Percentiles rank a stretch among this genome's conserved stretches.
Evolutionary conservation across 805 yeast species (phyloP).

Genomic region (Torulaspora maleeae): DNA sequence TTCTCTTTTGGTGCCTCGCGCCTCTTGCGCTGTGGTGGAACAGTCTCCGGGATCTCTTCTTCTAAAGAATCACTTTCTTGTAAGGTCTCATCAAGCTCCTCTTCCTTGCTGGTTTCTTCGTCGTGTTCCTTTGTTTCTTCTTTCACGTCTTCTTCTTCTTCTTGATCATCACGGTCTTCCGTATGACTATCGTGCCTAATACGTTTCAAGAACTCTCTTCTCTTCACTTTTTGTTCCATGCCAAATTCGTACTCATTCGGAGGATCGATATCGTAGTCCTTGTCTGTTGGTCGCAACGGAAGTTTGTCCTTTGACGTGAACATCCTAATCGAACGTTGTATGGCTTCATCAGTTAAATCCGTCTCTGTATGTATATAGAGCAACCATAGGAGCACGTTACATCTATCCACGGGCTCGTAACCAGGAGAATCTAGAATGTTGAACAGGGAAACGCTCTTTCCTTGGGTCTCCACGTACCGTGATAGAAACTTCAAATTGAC

Average conservation of each 20-base stretch:
- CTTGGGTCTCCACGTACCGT: constrained; percentile 18
- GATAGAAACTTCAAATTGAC: constrained; percentile 39
- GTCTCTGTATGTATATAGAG: constrained; percentile 79
- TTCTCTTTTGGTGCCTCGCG: constrained; percentile 1
- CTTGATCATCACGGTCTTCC: constrained; percentile 2
- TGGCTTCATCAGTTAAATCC: constrained; percentile 47
- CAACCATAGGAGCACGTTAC: constrained; percentile 75
- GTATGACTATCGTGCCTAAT: constrained; percentile 3
- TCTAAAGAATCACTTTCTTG: constrained; percentile 3
- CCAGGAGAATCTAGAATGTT: constrained; percentile 65
- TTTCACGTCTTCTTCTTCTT: constrained; percentile 5
- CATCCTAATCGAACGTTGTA: constrained; percentile 30
- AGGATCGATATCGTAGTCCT: constrained; percentile 28
- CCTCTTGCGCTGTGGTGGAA: constrained; percentile 4
- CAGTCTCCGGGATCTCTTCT: background rate
- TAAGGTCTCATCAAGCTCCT: constrained; percentile 3
- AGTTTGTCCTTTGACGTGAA: constrained; percentile 20
- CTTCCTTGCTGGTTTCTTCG: constrained; percentile 2
- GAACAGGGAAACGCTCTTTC: constrained; percentile 48
- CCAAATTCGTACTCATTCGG: constrained; percentile 31
- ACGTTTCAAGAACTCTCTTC: constrained; percentile 25
- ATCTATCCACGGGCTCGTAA: constrained; percentile 61
- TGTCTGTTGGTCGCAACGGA: constrained; percentile 11
- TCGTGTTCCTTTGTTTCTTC: constrained; percentile 4
- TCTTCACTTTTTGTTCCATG: constrained; percentile 22